A percentile compares a stretch with the other conserved stretches of the same genome.
Evolutionary conservation across 2,329 filamentous ascomycete species (phyloP).

Genomic region (Tolypocladium amazonense): DNA sequence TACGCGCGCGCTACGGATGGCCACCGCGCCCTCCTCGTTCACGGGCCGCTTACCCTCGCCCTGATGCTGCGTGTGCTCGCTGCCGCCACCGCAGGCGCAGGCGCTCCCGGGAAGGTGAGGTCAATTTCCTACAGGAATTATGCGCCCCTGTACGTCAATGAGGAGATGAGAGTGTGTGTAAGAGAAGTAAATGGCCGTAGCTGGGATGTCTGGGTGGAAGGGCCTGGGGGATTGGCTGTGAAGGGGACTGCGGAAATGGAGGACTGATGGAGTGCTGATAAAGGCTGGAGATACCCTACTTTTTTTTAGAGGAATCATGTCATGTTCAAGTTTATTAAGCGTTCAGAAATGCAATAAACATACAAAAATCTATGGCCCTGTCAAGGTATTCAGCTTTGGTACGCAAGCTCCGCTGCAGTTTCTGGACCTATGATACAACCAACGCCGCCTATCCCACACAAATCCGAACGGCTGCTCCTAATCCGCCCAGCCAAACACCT

Average conservation of each 20-base stretch:
- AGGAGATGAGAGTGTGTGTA: conserved; percentile 61
- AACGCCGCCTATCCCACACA: not conserved
- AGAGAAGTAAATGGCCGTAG: conserved; percentile 23
- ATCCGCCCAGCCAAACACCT: conserved; percentile 76
- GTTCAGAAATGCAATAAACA: not conserved
- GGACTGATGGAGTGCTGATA: not conserved
- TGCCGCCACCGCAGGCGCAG: conserved; percentile 4
- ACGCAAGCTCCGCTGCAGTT: not conserved
- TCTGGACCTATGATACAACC: not conserved
- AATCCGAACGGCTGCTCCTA: not conserved
- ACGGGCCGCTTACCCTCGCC: conserved; percentile 72
- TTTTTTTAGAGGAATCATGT: not conserved
- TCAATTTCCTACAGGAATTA: conserved; percentile 71
- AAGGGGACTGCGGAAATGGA: conserved; percentile 36
- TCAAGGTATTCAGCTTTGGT: not conserved
- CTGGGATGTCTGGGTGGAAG: conserved; percentile 58
- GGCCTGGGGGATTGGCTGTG: conserved; percentile 48
- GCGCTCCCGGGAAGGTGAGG: conserved; percentile 26
- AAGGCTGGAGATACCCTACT: not conserved
- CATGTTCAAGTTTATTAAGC: not conserved
- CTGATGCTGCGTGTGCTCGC: conserved; percentile 61
- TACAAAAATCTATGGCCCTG: not conserved
- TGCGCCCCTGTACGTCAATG: conserved; percentile 66
- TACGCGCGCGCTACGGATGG: conserved; percentile 66
- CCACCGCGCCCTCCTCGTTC: conserved; percentile 66